Evolutionary conservation across 345 rosid species (phyloP).

Genomic region (Corchorus capsularis): DNA sequence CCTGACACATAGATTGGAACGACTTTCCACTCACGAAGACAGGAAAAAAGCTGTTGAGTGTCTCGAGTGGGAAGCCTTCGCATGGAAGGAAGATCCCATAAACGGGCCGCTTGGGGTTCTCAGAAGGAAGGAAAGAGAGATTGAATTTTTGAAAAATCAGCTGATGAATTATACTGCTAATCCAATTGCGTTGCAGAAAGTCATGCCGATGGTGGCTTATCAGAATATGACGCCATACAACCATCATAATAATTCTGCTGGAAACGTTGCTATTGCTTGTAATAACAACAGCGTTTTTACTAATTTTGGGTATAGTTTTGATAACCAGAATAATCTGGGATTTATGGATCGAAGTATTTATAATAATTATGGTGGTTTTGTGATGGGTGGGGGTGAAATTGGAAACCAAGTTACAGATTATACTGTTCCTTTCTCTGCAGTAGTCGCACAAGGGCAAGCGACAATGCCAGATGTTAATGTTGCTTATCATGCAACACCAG

Average conservation of each 20-base stretch:
- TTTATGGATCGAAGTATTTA: background rate
- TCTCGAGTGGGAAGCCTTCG: constrained; percentile 36
- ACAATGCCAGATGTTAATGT: background rate
- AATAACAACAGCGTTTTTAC: background rate
- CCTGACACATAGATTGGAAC: constrained; percentile 13
- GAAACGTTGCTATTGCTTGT: background rate
- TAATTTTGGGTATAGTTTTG: background rate
- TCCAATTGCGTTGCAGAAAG: background rate
- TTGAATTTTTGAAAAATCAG: constrained; percentile 2
- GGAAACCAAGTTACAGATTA: background rate
- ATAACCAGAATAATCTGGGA: background rate
- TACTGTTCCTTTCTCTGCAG: background rate
- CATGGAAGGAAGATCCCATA: constrained; percentile 31
- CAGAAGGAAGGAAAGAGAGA: background rate
- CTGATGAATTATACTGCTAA: no score
- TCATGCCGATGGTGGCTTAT: background rate
- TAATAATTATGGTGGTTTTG: background rate
- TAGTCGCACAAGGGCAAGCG: background rate
- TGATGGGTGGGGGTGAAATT: background rate
- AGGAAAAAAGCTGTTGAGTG: constrained; percentile 23
- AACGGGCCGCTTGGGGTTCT: constrained; percentile 31
- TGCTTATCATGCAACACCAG: background rate
- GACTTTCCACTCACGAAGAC: background rate
- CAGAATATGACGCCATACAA: background rate
- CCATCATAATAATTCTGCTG: background rate